These are phyloP conservation scores for Candida tallmaniae DNA, from an alignment of 805 yeast species.

Conservation along the genomic window DNA sequence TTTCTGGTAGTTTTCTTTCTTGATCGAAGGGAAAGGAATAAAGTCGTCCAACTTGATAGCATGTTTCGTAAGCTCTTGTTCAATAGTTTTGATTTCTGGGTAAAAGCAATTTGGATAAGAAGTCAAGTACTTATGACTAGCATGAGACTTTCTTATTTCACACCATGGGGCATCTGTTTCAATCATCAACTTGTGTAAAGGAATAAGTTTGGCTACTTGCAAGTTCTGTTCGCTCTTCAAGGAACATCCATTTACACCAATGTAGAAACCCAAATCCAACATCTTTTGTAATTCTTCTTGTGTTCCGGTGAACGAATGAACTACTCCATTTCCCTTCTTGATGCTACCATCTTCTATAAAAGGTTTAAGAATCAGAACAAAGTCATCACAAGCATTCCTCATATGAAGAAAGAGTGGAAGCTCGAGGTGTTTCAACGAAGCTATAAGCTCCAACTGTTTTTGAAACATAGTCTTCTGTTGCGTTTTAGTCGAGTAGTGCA, in stretches of 20 bases:
- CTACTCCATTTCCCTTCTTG: slow-evolving; percentile 62
- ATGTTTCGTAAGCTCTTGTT: slow-evolving; percentile 8
- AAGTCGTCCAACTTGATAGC: slow-evolving; percentile 40
- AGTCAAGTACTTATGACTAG: slow-evolving; percentile 56
- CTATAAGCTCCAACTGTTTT: slow-evolving; percentile 64
- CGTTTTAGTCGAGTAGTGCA: slow-evolving; percentile 66
- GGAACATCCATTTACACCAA: slow-evolving; percentile 93
- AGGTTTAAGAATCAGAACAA: slow-evolving; percentile 58
- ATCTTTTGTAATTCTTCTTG: slow-evolving; percentile 55
- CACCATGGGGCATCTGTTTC: slow-evolving; percentile 99
- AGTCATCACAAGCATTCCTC: slow-evolving; percentile 82
- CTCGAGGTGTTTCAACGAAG: slow-evolving; percentile 34
- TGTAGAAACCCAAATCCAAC: slow-evolving; percentile 55
- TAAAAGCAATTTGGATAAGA: slow-evolving; percentile 54
- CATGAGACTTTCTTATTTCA: slow-evolving; percentile 81
- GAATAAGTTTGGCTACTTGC: slow-evolving; percentile 61
- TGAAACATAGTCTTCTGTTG: slow-evolving; percentile 66
- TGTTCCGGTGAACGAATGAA: slow-evolving; percentile 93
- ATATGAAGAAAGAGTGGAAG: slow-evolving; percentile 88
- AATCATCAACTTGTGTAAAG: slow-evolving; percentile 63
- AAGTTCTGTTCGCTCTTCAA: slow-evolving; percentile 73
- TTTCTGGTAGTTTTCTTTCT: slow-evolving; percentile 55
- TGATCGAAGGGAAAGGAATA: slow-evolving; percentile 59
- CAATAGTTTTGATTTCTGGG: slow-evolving; percentile 29
- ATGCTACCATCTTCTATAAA: slow-evolving; percentile 45